Evolutionary conservation across 331 rosid genomes (phyloP), one percentile per base, ranked within the genome.

Genomic region (Acacia concinna): DNA sequence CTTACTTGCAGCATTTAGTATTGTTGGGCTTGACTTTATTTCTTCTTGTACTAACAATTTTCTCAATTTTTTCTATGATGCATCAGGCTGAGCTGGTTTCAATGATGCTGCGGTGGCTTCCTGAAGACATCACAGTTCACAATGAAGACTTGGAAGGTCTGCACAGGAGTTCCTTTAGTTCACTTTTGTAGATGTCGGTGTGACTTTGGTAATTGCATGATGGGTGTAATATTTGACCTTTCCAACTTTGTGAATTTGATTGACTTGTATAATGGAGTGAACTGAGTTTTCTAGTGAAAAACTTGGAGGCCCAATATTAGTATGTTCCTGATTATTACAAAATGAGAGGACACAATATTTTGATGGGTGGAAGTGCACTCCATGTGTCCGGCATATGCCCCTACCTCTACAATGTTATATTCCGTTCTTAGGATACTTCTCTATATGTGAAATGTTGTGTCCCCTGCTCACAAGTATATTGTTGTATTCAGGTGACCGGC

Each of bases 51-150:
- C 46, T 27, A 8, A 65, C 37, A 34, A 34, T 43, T 74, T 71
- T 72, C 28, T 66, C 25, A 13, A 35, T 65, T 52, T 62, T 84
- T 46, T 6, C 71, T 21, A 72, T 76, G 40, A 51, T 51, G 62
- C 81, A 51, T 74, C 81, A 96, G 99, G 99, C 96, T 80, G 98
- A 96, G 91, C 88, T 96, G 89, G 98, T 96, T 68, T 86, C 97
- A 21, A 96, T 96, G 97, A 88, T 81, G 94, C 90, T 96, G 82
- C 90, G 98, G 89, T 96, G 99, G 99, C 98, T 96, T 81, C 99
- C 98, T 71, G 99, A 96, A 87, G 99, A 96, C 77, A 91, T 93
- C 82, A 90, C 97, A 2, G 97, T 96, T 82, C 98, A 96, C 84
- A 91, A 96, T 84, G 99, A 95, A 86, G 99, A 95, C 85, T 87